Base-by-base conservation (phyloP, 2,329 filamentous ascomycete genomes). In the Lecanicillium sp. region DNA sequence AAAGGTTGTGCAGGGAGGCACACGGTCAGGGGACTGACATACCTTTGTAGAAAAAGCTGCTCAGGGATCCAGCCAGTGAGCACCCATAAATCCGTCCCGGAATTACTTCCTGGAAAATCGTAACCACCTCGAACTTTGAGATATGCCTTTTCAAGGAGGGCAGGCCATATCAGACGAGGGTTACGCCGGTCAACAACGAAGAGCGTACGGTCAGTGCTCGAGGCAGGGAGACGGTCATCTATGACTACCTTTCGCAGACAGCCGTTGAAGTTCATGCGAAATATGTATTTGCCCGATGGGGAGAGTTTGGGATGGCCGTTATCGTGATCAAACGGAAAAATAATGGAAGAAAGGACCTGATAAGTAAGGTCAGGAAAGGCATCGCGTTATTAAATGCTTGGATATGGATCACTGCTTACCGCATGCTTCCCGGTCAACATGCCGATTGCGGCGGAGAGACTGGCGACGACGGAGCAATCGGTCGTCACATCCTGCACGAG, bases 31-130 rank as follows among this genome's bases (percentile, higher is more conserved):
- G 27, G n/a, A n/a, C n/a, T 4, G 17, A 6, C 22, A 25, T 25
- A 25, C 22, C 22, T 11, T 53, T 95, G 88, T 2, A 97, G 68
- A 51, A 95, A 95, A 2, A 97, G 68, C 58, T 98, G 92, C 61
- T 98, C 89, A 0, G 92, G 92, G 36, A 98, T 88, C 92, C 92
- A 98, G 20, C 92, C 90, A 0, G 85, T 94, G 39, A 98, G 63
- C 2, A 94, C 83, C 78, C 87, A 94, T 4, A 98, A 65, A 60
- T 98, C 92, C 3, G 90, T 97, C 10, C 87, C 89, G 1, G 90
- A 97, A 58, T 97, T 97, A 54, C 92, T 97, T 7, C 92, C 92
- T 0, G 92, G 90, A 48, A 98, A 98, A 54, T 98, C 89, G 57
- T 98, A 98, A 25, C 92, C 92, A 19, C 92, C 92, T 40, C 90